Evolutionary conservation across 2,329 filamentous ascomycete species (phyloP).

Genomic region (Colletotrichum sp.): DNA sequence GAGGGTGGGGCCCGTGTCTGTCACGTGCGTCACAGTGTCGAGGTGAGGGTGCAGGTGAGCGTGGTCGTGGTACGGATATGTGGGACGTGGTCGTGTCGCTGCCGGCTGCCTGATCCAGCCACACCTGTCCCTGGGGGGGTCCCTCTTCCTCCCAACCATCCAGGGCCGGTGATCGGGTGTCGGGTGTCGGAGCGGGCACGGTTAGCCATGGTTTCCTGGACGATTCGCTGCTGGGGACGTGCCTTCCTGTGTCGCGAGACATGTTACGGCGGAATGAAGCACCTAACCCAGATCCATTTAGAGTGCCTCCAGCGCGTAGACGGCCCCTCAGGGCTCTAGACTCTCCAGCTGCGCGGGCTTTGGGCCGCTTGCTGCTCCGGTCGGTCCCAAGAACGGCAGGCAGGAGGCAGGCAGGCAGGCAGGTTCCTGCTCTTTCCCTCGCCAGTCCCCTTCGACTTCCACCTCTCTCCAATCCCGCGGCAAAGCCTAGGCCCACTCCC

Average conservation of each 20-base stretch:
- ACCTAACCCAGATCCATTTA: neutral
- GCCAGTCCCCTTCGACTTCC: neutral
- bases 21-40: neutral
- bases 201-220: slow-evolving; percentile 12
- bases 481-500: slow-evolving; percentile 14
- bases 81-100: neutral
- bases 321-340: neutral
- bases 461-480: slow-evolving; percentile 2
- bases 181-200: slow-evolving; percentile 14
- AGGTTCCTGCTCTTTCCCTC: neutral
- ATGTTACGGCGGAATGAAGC: neutral
- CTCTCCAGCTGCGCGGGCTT: neutral
- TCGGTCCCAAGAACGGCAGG: neutral
- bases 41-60: neutral
- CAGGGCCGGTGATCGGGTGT: slow-evolving; percentile 17
- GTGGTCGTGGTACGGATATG: neutral
- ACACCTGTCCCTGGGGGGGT: neutral
- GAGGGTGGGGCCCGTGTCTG: neutral
- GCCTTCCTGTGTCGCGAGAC: slow-evolving; percentile 1
- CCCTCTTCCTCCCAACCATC: neutral
- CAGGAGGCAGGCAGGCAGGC: neutral
- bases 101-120: slow-evolving; percentile 7
- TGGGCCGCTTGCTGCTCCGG: neutral
- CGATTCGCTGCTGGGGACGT: neutral
- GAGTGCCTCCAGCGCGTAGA: neutral